Base-by-base conservation (phyloP, 176 grass and related monocot genomes). In the Aegilops longissima region DNA sequence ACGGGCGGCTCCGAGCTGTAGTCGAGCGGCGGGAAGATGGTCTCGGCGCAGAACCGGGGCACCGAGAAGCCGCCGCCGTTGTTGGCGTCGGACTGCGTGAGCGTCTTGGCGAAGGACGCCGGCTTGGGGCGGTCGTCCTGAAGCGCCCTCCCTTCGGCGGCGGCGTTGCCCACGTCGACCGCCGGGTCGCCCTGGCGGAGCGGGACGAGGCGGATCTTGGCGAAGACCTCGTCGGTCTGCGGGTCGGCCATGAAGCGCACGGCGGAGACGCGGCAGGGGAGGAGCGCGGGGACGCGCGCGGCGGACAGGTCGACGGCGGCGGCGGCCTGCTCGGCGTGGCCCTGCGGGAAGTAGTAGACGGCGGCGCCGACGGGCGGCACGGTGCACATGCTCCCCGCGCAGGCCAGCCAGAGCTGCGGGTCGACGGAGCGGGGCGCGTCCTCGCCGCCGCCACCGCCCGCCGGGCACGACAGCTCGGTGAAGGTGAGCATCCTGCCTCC, bases 331-430 rank as follows among this genome's bases (percentile, higher is more conserved):
- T 99, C 97, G 9, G 91, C 93, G 89, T 99, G 94, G 76, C 97
- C 97, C 90, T 99, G 97, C 40, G 94, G 97, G 86, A 97, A 99
- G 94, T 96, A 99, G 89, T 94, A 94, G 9, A 99, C 89, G 42
- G 76, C 93, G 39, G 92, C 90, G 82, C 95, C 89, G 21, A 94
- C 97, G n/a, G 87, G 86, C 23, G 92, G 92, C 23, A 99, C 86
- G 92, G 92, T 71, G 90, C 92, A 88, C 97, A 97, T 89, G 85
- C 88, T 83, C 1, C 97, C 97, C 24, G 97, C 97, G 85, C 97
- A 96, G 23, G 97, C 94, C 63, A 88, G 87, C 97, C 97, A 99
- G 18, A 99, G 97, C 82, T 97, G 90, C 79, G 90, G n/a, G 83
- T 94, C 89, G 4, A 99, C 80, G 72, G 21, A 36, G 5, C 61